These are phyloP conservation scores for Favolaschia claudopus DNA, from an alignment of 768 basidiomycete species.

Conservation along the genomic window DNA sequence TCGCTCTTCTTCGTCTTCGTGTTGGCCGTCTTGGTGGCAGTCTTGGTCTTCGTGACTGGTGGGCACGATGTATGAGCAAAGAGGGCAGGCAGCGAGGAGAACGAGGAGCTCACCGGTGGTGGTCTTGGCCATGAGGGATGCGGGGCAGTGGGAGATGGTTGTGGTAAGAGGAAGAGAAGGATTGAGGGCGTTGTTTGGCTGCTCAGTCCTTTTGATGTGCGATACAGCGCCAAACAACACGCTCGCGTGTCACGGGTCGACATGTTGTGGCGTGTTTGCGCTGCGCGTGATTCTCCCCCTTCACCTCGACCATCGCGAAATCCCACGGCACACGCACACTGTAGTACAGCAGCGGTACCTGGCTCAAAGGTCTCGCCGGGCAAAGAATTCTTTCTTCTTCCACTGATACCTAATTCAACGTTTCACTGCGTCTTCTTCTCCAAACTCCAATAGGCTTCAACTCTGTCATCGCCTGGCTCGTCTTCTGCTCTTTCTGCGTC, in stretches of 20 bases:
- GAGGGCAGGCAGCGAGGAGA: background rate
- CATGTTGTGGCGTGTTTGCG: no score
- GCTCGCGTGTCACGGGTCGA: background rate
- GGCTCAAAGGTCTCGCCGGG: no score
- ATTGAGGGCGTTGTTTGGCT: slow-evolving; percentile 20
- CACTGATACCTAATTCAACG: no score
- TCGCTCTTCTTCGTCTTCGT: slow-evolving; percentile 47
- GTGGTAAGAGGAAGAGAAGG: slow-evolving; percentile 25
- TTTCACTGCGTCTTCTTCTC: no score
- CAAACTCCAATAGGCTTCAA: no score
- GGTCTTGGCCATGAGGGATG: slow-evolving; percentile 56
- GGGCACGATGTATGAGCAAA: slow-evolving; percentile 10
- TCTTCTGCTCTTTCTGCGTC: no score
- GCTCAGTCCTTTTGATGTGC: background rate
- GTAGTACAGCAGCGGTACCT: no score
- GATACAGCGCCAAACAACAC: background rate
- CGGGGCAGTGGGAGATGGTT: slow-evolving; percentile 14
- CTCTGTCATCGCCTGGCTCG: no score
- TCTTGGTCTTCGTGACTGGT: slow-evolving; percentile 63
- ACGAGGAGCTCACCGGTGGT: slow-evolving; percentile 49
- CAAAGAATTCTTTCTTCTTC: no score
- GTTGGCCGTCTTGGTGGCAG: slow-evolving; percentile 63
- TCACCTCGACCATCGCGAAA: no score
- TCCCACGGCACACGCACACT: no score
- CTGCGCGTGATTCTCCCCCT: no score